Evolutionary conservation across 2,329 filamentous ascomycete species (phyloP), one percentile per base, ranked within the genome.

Genomic region (Paramyrothecium sp.): DNA sequence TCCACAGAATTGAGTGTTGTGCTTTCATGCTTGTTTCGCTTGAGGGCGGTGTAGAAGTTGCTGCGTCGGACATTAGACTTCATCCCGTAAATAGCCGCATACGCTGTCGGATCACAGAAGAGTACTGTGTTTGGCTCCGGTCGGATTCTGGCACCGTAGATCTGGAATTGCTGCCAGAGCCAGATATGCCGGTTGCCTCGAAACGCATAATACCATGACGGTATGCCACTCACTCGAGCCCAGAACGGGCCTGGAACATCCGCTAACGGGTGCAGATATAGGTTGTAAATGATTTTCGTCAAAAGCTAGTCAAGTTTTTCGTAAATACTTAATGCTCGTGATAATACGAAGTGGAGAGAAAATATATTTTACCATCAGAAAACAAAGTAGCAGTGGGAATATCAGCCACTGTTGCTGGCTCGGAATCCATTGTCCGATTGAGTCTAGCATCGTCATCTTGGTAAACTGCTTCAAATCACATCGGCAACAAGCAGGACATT

Each of bases 11-110:
- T 34, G 7, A 51, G 13, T 19, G 30, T 41, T 11, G 12, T 53
- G 17, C 41, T 20, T 7, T 53, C 51, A 7, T 22, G 26, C 19
- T 7, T 21, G 20, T 22, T 41, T 30, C 26, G n/a, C 30, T 10
- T 30, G 10, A 53, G 19, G 2, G 47, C 53, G 17, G 10, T n/a
- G 21, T 58, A 58, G 53, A 58, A 58, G 7, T 19, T 16, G 48
- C 56, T 53, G 19, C 56, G 53, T n/a, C 56, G 56, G 7, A 58
- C 56, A 44, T 58, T 58, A 17, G 56, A 54, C 30, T 55, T 54
- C 30, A 23, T 49, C 8, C 53, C 21, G 23, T 58, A 55, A n/a
- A 58, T 58, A 4, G 44, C 47, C 20, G 53, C 23, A 33, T 47
- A 55, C 7, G 56, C 56, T 20, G 12, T 13, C 3, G 52, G 53